Evolutionary conservation across 305 asterid genomes (phyloP).

Genomic region (Fraxinus velutina): DNA sequence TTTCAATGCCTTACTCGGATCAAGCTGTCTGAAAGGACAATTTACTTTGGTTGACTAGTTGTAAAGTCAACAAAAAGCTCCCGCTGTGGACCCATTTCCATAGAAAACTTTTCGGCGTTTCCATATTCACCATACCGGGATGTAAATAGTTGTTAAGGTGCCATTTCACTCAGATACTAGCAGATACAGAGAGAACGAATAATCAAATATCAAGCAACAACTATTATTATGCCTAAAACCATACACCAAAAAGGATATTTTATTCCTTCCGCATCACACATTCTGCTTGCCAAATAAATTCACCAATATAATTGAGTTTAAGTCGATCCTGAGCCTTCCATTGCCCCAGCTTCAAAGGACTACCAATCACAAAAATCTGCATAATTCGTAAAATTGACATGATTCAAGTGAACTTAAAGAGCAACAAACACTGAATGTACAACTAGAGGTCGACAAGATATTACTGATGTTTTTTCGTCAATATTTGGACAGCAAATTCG

Average conservation of each 20-base stretch:
- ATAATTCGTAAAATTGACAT: constrained; percentile 11
- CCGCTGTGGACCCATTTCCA: constrained; percentile 74
- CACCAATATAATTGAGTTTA: constrained; percentile 67
- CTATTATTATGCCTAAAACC: constrained; percentile 7
- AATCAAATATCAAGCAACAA: constrained; percentile 4
- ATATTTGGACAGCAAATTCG: constrained; percentile 75
- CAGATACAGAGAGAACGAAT: not conserved
- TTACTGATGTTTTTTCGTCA: constrained; percentile 69
- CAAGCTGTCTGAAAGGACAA: constrained; percentile 79
- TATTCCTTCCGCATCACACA: constrained; percentile 56
- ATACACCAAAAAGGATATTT: constrained; percentile 66
- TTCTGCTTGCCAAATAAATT: constrained; percentile 78
- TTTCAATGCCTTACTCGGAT: constrained; percentile 68
- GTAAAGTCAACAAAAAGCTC: constrained; percentile 62
- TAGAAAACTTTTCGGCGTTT: constrained; percentile 39
- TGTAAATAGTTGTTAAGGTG: constrained; percentile 59
- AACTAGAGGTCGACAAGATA: constrained; percentile 25
- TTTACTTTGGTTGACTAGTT: constrained; percentile 51
- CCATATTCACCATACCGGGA: constrained; percentile 74
- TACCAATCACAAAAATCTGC: constrained; percentile 77
- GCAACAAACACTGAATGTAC: constrained; percentile 4
- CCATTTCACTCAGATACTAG: not conserved
- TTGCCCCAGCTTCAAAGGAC: constrained; percentile 61
- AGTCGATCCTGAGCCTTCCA: constrained; percentile 74
- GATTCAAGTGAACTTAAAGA: constrained; percentile 13